Evolutionary conservation across 1,139 yeast genomes (phyloP), one percentile per base, ranked within the genome.

Genomic region (Magnusiomyces paraingens): DNA sequence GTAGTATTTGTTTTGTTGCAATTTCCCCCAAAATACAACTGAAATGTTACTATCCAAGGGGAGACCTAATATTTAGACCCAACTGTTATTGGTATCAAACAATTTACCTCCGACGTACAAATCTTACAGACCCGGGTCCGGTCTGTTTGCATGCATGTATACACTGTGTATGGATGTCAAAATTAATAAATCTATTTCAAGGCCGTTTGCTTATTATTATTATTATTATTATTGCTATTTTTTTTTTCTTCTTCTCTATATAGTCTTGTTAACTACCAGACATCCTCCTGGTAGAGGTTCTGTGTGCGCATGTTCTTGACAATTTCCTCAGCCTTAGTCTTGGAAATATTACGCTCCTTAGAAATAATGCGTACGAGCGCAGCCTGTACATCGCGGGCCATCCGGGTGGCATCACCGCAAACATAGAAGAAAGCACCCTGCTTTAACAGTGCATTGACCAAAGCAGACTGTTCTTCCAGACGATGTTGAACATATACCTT

Each of bases 271-370:
- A 17, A 44, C 59, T 73, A 91, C 98, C 99, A 93, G 26, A 93
- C 96, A 77, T 93, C 99, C 74, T 93, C 99, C 74, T 91, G 99
- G 70, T 89, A 91, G 71, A 86, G 81, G 68, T 93, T 93, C 65
- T 86, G 86, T 36, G 87, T 82, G 70, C 87, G 88, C 75, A 86
- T 80, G 62, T 85, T 81, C 73, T 90, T 86, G 58, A 89, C 78
- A 69, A 86, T 76, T 58, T 86, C 94, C 57, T 82, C 80, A 18
- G 96, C 97, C 62, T 81, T 82, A 50, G 79, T 85, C 55, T 77
- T 77, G 8, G 83, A 64, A 51, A 90, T 70, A 20, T 71, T 76
- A 62, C 85, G 78, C 63, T 84, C 82, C 57, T 79, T 70, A 49
- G 83, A 72, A 53, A 91, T 70, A 57, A 93, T 83, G 59, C 78